A percentile compares a stretch with the other conserved stretches of the same genome.
phyloP scores from a whole-genome alignment of 805 yeast species.

The Metschnikowia hibisci region DNA sequence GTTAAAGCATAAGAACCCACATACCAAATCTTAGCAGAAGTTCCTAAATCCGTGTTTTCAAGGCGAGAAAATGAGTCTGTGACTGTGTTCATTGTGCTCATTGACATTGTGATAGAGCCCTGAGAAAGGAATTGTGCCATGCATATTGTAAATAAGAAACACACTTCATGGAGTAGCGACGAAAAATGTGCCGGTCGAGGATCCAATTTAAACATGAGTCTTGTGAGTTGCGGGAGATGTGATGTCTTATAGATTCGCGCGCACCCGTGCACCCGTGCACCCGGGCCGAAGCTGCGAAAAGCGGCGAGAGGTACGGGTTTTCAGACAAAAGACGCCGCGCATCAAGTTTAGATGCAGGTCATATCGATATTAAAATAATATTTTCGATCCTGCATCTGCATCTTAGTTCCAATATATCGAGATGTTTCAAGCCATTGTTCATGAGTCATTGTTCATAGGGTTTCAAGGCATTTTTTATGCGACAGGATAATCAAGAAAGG shows the following conservation, averaged over 20 bases:
- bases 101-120: constrained; percentile 36
- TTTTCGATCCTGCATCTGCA: too few relatives aligned
- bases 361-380: too few relatives aligned
- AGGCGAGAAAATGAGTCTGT: constrained; percentile 23
- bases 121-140: constrained; percentile 36
- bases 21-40: constrained; percentile 42
- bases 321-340: too few relatives aligned
- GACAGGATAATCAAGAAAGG: too few relatives aligned
- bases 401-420: too few relatives aligned
- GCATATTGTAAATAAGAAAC: constrained; percentile 12
- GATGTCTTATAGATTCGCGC: too few relatives aligned
- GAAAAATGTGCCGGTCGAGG: constrained; percentile 11
- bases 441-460: too few relatives aligned
- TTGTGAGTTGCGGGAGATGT: background rate
- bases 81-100: constrained; percentile 36
- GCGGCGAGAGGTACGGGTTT: background rate
- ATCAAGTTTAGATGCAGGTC: too few relatives aligned
- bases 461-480: too few relatives aligned
- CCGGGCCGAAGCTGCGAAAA: background rate
- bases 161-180: constrained; percentile 13
- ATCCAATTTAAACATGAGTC: constrained; percentile 5
- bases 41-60: constrained; percentile 5
- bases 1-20: constrained; percentile 69
- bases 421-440: too few relatives aligned
- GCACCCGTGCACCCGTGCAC: too few relatives aligned